A percentile compares a stretch with the other conserved stretches of the same genome.
These are phyloP conservation scores for Cladosporium sp. DNA, from an alignment of 2,329 filamentous ascomycete species.

Conservation along the genomic window DNA sequence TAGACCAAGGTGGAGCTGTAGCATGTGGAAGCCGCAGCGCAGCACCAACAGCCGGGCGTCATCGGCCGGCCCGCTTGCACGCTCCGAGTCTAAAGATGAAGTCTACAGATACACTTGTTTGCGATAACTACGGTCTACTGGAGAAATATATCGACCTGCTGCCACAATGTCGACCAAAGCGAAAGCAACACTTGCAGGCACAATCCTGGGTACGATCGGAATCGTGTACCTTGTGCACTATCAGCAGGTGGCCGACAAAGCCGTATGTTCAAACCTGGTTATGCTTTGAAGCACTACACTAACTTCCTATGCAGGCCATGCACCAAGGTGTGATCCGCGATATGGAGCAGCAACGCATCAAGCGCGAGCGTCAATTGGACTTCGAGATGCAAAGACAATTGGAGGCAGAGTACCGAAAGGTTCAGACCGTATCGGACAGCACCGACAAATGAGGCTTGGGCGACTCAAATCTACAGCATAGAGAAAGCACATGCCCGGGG, in stretches of 20 bases:
- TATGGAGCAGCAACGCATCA: constrained; percentile 87
- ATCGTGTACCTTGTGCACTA: constrained; percentile 87
- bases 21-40: background rate
- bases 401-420: constrained; percentile 84
- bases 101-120: too few relatives aligned
- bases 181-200: constrained; percentile 76
- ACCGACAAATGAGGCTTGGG: constrained; percentile 6
- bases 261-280: constrained; percentile 48
- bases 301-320: constrained; percentile 65
- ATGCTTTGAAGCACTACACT: background rate
- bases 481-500: too few relatives aligned
- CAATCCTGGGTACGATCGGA: constrained; percentile 67
- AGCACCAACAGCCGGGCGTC: background rate
- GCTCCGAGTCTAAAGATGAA: background rate
- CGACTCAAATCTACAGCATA: background rate
- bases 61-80: background rate
- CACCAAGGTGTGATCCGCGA: constrained; percentile 91
- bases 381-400: constrained; percentile 86
- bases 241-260: constrained; percentile 77
- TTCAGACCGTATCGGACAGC: constrained; percentile 69
- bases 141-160: background rate
- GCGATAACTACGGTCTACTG: background rate
- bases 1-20: background rate
- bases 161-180: constrained; percentile 78
- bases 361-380: constrained; percentile 85